A percentile compares a stretch with the other conserved stretches of the same genome.
Conservation (phyloP, 768 basidiomycete genomes). For the Boletus rubescentipes region DNA sequence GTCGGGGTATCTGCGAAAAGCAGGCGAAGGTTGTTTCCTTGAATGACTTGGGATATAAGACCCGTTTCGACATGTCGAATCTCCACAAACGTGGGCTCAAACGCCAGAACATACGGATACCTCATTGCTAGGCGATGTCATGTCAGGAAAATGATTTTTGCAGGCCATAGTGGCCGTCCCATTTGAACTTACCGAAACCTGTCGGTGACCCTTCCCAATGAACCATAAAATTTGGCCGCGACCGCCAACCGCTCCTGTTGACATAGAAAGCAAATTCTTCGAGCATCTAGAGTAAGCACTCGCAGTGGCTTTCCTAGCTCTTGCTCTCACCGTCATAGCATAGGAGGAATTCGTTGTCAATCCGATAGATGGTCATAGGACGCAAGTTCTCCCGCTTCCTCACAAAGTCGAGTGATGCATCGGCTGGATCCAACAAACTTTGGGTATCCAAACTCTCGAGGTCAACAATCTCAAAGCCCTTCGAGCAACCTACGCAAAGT, state of each 20-base stretch:
- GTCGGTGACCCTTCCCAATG: slow-evolving; percentile 96
- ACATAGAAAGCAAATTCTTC: slow-evolving; percentile 99
- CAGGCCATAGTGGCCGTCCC: neutral
- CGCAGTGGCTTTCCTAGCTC: neutral
- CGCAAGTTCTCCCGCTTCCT: slow-evolving; percentile 82
- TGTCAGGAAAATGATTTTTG: slow-evolving; percentile 4
- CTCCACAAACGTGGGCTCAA: slow-evolving; percentile 96
- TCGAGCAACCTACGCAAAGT: slow-evolving; percentile 94
- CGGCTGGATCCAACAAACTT: slow-evolving; percentile 89
- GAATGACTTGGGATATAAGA: slow-evolving; percentile 89
- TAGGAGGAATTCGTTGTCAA: slow-evolving; percentile 93
- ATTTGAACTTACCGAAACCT: slow-evolving; percentile 76
- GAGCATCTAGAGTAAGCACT: slow-evolving; percentile 6
- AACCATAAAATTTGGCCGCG: slow-evolving; percentile 90
- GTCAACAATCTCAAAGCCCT: slow-evolving; percentile 98
- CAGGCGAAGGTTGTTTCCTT: slow-evolving; percentile 85
- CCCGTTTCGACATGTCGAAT: slow-evolving; percentile 95
- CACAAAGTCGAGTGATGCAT: slow-evolving; percentile 90
- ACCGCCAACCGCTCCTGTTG: slow-evolving; percentile 92
- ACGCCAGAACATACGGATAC: slow-evolving; percentile 95
- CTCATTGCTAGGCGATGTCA: slow-evolving; percentile 65
- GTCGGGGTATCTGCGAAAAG: slow-evolving; percentile 94
- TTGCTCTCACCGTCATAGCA: slow-evolving; percentile 88
- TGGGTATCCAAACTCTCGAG: slow-evolving; percentile 96
- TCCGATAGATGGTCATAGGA: slow-evolving; percentile 95